Percentiles rank a stretch among this genome's conserved stretches.
These are phyloP conservation scores for Lantana camara DNA, from an alignment of 257 asterid genomes.

Conservation along the genomic window DNA sequence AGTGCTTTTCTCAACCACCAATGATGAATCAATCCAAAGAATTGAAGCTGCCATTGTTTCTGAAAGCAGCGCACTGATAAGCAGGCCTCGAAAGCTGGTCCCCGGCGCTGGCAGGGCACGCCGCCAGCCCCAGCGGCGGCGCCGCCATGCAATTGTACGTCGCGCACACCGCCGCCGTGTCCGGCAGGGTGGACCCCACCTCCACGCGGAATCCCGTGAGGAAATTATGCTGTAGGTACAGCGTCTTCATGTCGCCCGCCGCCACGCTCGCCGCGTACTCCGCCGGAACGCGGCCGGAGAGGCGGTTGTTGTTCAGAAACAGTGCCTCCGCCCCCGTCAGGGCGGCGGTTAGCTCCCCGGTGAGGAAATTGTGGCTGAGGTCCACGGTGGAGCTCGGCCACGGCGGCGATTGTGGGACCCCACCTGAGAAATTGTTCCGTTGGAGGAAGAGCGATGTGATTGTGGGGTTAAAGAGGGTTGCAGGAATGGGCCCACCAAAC, in stretches of 20 bases:
- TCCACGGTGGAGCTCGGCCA: slow-evolving; percentile 56
- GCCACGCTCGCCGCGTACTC: slow-evolving; percentile 54
- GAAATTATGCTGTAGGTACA: slow-evolving; percentile 77
- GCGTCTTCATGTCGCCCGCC: slow-evolving; percentile 51
- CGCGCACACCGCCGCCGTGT: slow-evolving; percentile 61
- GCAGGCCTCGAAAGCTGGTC: slow-evolving; percentile 64
- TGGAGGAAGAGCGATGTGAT: slow-evolving; percentile 69
- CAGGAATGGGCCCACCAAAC: slow-evolving; percentile 69
- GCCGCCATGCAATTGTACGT: slow-evolving; percentile 64
- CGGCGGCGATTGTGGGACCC: slow-evolving; percentile 47
- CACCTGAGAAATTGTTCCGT: slow-evolving; percentile 85
- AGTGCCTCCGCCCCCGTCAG: slow-evolving; percentile 57
- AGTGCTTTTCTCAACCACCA: too few species aligned
- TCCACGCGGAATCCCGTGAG: slow-evolving; percentile 54
- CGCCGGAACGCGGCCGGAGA: slow-evolving; percentile 61
- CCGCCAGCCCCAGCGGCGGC: slow-evolving; percentile 54
- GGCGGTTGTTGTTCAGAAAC: slow-evolving; percentile 63
- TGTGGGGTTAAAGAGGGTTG: slow-evolving; percentile 43
- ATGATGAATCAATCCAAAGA: slow-evolving; percentile 28
- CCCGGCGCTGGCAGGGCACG: slow-evolving; percentile 74
- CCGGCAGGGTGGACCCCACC: slow-evolving; percentile 49
- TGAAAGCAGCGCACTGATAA: slow-evolving; percentile 55
- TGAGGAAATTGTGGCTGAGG: slow-evolving; percentile 67
- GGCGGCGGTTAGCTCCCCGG: slow-evolving; percentile 49
- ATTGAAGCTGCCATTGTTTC: slow-evolving; percentile 17